Conservation (phyloP, 306 rosid species). For the Mucuna pruriens region DNA sequence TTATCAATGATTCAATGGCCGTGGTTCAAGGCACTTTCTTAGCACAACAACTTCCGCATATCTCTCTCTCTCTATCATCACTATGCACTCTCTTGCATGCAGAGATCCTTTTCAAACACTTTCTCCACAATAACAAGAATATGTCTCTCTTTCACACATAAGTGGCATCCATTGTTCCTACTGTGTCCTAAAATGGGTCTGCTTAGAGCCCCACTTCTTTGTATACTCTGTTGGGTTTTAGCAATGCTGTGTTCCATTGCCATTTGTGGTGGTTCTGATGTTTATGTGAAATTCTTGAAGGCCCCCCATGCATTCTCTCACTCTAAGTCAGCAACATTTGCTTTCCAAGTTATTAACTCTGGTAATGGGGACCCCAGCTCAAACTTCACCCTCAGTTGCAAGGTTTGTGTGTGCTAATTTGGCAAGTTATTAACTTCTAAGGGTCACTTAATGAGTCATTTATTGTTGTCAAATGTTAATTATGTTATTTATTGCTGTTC, state of each 20-base stretch:
- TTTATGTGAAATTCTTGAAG: conserved; percentile 72
- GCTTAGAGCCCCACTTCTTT: conserved; percentile 42
- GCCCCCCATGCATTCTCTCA: conserved; percentile 81
- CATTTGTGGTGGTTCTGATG: conserved; percentile 52
- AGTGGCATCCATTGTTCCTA: conserved; percentile 18
- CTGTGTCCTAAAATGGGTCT: conserved; percentile 55
- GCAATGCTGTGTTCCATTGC: conserved; percentile 49
- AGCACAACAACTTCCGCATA: conserved; percentile 28
- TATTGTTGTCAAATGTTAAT: not conserved
- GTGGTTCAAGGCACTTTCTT: conserved; percentile 40
- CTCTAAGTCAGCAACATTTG: conserved; percentile 71
- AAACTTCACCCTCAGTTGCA: conserved; percentile 74
- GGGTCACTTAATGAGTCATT: not conserved
- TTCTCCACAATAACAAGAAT: conserved; percentile 32
- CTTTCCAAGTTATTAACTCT: conserved; percentile 58
- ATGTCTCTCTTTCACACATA: conserved; percentile 41
- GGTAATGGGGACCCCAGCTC: conserved; percentile 46
- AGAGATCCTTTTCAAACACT: conserved; percentile 23
- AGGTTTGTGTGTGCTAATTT: conserved; percentile 52
- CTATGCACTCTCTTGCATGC: conserved; percentile 34
- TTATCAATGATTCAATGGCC: conserved; percentile 56
- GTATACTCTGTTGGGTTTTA: conserved; percentile 49
- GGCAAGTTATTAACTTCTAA: not conserved
- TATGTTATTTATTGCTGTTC: not conserved
- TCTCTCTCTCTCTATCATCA: conserved; percentile 33